phyloP scores from a whole-genome alignment of 2,329 filamentous ascomycete species.

The Fusarium scirpi region DNA sequence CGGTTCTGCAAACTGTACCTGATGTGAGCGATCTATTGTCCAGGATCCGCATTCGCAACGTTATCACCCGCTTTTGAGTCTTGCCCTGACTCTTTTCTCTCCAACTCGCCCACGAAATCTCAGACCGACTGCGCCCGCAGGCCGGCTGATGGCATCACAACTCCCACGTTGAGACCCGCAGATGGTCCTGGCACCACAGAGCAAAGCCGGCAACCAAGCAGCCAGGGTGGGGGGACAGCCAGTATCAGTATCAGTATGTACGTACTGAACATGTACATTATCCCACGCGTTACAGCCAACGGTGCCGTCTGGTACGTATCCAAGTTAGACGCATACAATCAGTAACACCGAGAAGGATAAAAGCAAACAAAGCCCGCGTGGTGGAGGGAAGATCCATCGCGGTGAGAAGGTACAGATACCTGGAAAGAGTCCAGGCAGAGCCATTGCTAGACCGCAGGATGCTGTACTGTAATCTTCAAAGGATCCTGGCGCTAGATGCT shows the following conservation, averaged over 20 bases:
- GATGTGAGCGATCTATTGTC: not conserved
- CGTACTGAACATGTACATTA: not conserved
- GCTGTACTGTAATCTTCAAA: conserved; percentile 5
- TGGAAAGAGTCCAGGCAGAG: conserved; percentile 8
- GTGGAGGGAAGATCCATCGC: not conserved
- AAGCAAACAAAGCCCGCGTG: conserved; percentile 22
- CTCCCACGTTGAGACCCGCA: conserved; percentile 48
- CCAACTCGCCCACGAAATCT: conserved; percentile 44
- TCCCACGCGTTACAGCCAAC: conserved; percentile 1
- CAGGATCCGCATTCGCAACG: conserved; percentile 41
- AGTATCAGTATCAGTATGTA: not conserved
- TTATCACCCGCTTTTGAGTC: conserved; percentile 40
- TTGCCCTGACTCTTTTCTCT: not conserved
- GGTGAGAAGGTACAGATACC: not conserved
- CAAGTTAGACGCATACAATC: not conserved
- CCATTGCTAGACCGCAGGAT: not conserved
- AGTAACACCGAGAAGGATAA: conserved; percentile 32
- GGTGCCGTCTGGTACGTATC: not conserved
- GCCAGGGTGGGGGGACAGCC: conserved; percentile 38
- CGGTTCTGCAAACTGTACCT: conserved; percentile 24
- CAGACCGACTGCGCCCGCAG: conserved; percentile 48
- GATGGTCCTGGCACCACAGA: conserved; percentile 45
- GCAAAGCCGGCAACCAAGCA: not conserved
- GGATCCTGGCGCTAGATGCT: conserved; percentile 3
- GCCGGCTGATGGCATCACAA: conserved; percentile 48